phyloP scores from a whole-genome alignment of 2,329 filamentous ascomycete genomes.

The Colletotrichum neosansevieriae region DNA sequence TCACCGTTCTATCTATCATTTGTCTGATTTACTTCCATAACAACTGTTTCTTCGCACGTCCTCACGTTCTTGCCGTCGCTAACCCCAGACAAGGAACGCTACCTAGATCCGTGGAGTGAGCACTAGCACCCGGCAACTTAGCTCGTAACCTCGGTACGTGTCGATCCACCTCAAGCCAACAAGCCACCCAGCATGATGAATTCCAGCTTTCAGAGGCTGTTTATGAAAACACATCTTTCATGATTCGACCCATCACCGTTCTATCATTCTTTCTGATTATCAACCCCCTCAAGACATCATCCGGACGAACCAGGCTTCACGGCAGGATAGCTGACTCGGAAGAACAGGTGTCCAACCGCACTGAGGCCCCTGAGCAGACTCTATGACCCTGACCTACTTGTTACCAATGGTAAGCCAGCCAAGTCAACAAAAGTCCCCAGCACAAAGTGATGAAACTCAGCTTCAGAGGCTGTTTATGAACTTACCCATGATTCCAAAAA shows the following conservation, averaged over 20 bases:
- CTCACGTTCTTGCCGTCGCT: not conserved
- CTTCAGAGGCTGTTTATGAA: conserved; percentile 64
- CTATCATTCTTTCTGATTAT: conserved; percentile 44
- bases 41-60: not conserved
- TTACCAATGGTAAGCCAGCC: no score
- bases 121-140: no score
- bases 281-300: not conserved
- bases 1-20: conserved; percentile 48
- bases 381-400: no score
- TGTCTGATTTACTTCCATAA: conserved; percentile 26
- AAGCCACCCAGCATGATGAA: conserved; percentile 53
- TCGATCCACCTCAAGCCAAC: not conserved
- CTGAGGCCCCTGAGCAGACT: no score
- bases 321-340: no score
- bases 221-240: conserved; percentile 53
- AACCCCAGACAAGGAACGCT: not conserved
- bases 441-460: conserved; percentile 51
- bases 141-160: not conserved
- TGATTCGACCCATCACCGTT: conserved; percentile 55
- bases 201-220: conserved; percentile 58
- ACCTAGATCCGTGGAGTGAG: no score
- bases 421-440: no score
- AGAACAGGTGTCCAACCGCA: conserved; percentile 47
- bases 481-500: conserved; percentile 51
- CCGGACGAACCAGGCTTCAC: no score